Percentiles rank a stretch among this genome's conserved stretches.
phyloP scores from a whole-genome alignment of 129 eudicot genomes.

The Tagetes erecta region DNA sequence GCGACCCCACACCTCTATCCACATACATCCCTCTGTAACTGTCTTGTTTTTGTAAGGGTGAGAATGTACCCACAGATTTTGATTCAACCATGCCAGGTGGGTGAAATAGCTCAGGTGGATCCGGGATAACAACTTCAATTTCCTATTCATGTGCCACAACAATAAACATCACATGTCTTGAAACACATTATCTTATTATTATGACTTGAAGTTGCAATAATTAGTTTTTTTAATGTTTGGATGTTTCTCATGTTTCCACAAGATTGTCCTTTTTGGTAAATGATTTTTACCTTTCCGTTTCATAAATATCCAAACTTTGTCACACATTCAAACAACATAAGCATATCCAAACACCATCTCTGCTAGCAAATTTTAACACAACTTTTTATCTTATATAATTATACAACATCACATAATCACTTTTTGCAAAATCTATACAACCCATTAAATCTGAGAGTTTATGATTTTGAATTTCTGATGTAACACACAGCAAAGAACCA shows the following conservation, averaged over 20 bases:
- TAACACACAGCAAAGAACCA: background rate
- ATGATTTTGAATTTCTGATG: background rate
- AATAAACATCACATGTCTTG: background rate
- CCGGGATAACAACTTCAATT: slow-evolving; percentile 64
- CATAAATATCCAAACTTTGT: background rate
- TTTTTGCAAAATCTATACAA: background rate
- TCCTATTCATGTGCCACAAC: slow-evolving; percentile 45
- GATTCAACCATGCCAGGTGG: slow-evolving; percentile 74
- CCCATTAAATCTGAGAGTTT: background rate
- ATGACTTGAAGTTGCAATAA: no score
- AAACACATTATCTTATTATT: background rate
- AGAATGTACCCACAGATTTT: slow-evolving; percentile 58
- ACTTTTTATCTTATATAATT: background rate
- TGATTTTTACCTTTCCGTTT: background rate
- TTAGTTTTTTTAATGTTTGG: no score
- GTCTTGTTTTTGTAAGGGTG: slow-evolving; percentile 70
- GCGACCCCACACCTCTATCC: slow-evolving; percentile 98
- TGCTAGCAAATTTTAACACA: background rate
- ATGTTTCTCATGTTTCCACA: background rate
- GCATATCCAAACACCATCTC: background rate
- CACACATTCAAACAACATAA: background rate
- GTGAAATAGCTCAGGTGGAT: slow-evolving; percentile 48
- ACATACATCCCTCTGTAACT: slow-evolving; percentile 75
- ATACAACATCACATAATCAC: background rate
- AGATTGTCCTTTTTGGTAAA: background rate